Conservation (phyloP, 805 yeast species). For the Wickerhamiella kurtzmanii region DNA sequence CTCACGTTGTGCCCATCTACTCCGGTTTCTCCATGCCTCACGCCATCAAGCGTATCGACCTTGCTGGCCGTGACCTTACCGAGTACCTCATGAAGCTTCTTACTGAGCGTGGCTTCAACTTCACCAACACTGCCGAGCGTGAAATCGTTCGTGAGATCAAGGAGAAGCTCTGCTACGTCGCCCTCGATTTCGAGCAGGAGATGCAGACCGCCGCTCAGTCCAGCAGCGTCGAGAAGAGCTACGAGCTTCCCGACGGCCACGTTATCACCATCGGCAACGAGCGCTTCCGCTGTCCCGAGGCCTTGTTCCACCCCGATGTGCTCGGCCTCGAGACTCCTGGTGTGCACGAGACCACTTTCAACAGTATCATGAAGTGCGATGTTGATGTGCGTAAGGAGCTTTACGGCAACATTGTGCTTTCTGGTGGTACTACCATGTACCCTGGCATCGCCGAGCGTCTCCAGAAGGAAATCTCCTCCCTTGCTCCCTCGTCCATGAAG, state of each 20-base stretch:
- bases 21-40: slow-evolving; percentile 99
- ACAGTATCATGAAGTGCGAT: slow-evolving; percentile 96
- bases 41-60: slow-evolving; percentile 95
- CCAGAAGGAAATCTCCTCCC: slow-evolving; percentile 99
- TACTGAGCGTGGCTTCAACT: slow-evolving; percentile 96
- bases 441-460: slow-evolving; percentile 99
- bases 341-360: slow-evolving; percentile 94
- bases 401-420: slow-evolving; percentile 98
- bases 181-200: slow-evolving; percentile 98
- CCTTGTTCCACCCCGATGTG: slow-evolving; percentile 96
- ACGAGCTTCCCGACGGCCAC: slow-evolving; percentile 99
- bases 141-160: slow-evolving; percentile 90
- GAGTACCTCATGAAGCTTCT: slow-evolving; percentile 98
- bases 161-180: slow-evolving; percentile 98
- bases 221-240: slow-evolving; percentile 94
- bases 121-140: slow-evolving; percentile 98
- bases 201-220: slow-evolving; percentile 98
- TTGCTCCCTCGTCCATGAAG: slow-evolving; percentile 99
- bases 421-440: slow-evolving; percentile 99
- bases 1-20: slow-evolving; percentile 99
- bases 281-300: slow-evolving; percentile 99
- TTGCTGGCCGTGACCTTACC: slow-evolving; percentile 99
- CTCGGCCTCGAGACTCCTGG: slow-evolving; percentile 90
- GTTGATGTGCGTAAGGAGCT: slow-evolving; percentile 97
- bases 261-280: slow-evolving; percentile 99